Conservation (phyloP, 108 stramenopile species). For the Pseudonitzschia pungens region DNA sequence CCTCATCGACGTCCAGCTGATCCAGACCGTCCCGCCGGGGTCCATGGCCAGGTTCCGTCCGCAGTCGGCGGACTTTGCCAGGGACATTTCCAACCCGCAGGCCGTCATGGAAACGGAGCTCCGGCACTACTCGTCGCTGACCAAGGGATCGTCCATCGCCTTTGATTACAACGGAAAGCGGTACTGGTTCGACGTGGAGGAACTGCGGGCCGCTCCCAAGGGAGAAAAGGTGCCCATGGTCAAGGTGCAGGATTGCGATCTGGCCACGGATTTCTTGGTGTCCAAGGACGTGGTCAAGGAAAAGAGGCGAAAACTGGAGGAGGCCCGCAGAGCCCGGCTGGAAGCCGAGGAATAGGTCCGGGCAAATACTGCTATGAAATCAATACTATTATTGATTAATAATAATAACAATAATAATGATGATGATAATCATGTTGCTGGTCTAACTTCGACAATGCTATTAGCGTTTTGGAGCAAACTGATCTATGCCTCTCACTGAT, state of each 20-base stretch:
- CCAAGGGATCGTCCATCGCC: conserved; percentile 77
- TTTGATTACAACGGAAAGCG: conserved; percentile 81
- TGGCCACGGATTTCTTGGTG: conserved; percentile 81
- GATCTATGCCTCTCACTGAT: no score
- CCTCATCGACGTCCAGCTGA: conserved; percentile 73
- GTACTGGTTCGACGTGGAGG: conserved; percentile 89
- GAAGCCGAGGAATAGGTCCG: background rate
- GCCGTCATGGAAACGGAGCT: conserved; percentile 89
- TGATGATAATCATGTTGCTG: no score
- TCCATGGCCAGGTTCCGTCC: conserved; percentile 79
- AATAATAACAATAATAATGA: background rate
- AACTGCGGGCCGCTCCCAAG: conserved; percentile 76
- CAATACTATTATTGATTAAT: background rate
- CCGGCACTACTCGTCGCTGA: conserved; percentile 82
- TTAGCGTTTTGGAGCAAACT: no score
- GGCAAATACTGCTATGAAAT: background rate
- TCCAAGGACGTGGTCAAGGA: conserved; percentile 55
- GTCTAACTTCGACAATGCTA: no score
- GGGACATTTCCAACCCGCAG: conserved; percentile 78
- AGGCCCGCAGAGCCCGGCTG: conserved; percentile 11
- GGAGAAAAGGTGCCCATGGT: conserved; percentile 75
- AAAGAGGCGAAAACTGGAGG: conserved; percentile 16
- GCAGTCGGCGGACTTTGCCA: conserved; percentile 62
- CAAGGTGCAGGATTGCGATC: conserved; percentile 89
- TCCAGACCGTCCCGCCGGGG: conserved; percentile 61